Base-by-base conservation (phyloP, 306 rosid genomes). In the Prunus persica region DNA sequence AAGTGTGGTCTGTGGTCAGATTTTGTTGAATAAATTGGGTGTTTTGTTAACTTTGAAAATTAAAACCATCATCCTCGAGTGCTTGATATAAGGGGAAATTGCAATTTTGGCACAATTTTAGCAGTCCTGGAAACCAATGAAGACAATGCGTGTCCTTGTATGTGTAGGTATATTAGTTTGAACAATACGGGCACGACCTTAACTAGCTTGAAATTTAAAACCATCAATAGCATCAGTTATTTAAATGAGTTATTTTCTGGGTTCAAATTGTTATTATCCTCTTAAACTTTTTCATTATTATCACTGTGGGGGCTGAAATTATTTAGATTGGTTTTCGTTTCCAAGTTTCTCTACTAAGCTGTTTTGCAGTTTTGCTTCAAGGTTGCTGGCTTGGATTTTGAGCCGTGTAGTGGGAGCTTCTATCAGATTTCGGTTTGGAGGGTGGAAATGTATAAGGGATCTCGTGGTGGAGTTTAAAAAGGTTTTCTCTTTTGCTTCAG, bases 371-470 rank as follows among this genome's bases (percentile, higher is more conserved):
- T 92, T 89, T 85, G 86, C 98, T 84, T 92, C 97, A 73, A 89
- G 90, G 81, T 82, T 92, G 82, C 46, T 91, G 80, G 97, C 99
- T 75, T 96, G 98, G 99, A 79, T 96, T 81, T 85, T 96, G 82
- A 92, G 97, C 84, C 85, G 88, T 78, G 80, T 84, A 81, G 80
- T 92, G 85, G 97, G 98, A 81, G 98, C 96, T 72, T 88, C 96
- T 52, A 93, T 96, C 63, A 83, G 86, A 73, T 96, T 96, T 82
- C 97, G 94, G 64, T 83, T 96, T 75, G 93, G 97, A 66, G 98
- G 99, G 76, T 96, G 98, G 98, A 93, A 92, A 76, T 92, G 96
- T 82, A 79, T 92, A 61, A 89, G 91, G 77, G 99, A 96, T 34
- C 87, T 96, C 27, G 90, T 87, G 64, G 91, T 96, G 90, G 93